phyloP scores from a whole-genome alignment of 2,329 filamentous ascomycete species.

The Gaeumannomyces sp. region DNA sequence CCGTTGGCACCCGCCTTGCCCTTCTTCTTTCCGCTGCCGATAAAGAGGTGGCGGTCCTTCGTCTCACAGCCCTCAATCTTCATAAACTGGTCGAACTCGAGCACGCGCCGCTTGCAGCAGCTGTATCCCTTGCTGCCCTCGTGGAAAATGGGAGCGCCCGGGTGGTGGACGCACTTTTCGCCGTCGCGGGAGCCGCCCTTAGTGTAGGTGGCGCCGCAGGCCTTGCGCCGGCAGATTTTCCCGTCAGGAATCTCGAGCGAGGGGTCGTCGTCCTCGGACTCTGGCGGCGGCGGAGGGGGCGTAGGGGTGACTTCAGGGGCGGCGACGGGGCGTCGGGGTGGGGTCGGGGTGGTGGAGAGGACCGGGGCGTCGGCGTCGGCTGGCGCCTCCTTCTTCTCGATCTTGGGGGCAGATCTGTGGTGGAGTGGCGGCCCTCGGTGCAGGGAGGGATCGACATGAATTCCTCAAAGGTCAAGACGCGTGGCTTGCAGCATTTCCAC shows the following conservation, averaged over 20 bases:
- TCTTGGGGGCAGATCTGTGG: constrained; percentile 64
- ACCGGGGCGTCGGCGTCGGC: constrained; percentile 34
- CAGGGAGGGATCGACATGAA: constrained; percentile 91
- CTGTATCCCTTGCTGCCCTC: constrained; percentile 97
- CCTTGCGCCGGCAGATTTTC: constrained; percentile 69
- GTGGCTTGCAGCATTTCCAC: constrained; percentile 98
- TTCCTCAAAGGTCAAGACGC: constrained; percentile 95
- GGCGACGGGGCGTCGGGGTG: constrained; percentile 15
- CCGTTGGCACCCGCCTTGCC: constrained; percentile 25
- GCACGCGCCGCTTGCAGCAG: constrained; percentile 89
- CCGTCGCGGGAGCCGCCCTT: constrained; percentile 52
- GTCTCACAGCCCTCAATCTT: constrained; percentile 87
- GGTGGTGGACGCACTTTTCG: constrained; percentile 83
- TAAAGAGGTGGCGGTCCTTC: constrained; percentile 75
- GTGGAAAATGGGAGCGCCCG: constrained; percentile 88
- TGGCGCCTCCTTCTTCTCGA: constrained; percentile 50
- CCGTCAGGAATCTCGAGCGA: constrained; percentile 65
- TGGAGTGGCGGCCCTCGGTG: constrained; percentile 87
- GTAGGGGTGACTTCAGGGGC: constrained; percentile 34
- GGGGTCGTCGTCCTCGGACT: constrained; percentile 85
- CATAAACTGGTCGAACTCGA: constrained; percentile 98
- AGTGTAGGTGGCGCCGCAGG: constrained; percentile 63
- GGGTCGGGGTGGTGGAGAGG: constrained; percentile 16
- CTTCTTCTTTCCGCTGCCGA: constrained; percentile 67
- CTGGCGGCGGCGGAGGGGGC: constrained; percentile 50